Conservation (phyloP, 148 eudicot genomes). For the Rheum nobile region DNA sequence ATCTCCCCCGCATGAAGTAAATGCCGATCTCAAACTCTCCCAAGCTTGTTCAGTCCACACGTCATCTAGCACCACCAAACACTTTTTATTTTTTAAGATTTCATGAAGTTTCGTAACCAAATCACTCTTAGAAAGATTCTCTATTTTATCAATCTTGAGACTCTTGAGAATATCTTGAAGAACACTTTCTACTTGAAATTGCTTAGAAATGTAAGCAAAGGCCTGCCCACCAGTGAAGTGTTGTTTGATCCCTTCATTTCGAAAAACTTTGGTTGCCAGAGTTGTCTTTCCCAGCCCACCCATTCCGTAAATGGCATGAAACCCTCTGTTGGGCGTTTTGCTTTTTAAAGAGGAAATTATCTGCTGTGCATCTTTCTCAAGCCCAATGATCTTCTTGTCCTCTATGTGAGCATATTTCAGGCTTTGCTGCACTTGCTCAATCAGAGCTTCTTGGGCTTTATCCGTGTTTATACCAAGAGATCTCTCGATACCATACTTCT, state of each 20-base stretch:
- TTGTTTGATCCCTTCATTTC: slow-evolving; percentile 12
- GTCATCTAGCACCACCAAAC: slow-evolving; percentile 32
- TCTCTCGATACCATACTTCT: slow-evolving; percentile 21
- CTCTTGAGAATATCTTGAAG: slow-evolving; percentile 8
- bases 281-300: slow-evolving; percentile 25
- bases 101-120: background rate
- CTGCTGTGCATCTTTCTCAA: slow-evolving; percentile 15
- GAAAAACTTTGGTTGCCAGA: slow-evolving; percentile 15
- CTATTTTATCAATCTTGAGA: background rate
- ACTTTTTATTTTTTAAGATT: slow-evolving; percentile 17
- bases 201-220: background rate
- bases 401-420: background rate
- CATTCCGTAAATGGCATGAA: slow-evolving; percentile 18
- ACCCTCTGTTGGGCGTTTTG: background rate
- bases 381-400: slow-evolving; percentile 12
- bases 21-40: slow-evolving; percentile 20
- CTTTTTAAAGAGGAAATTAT: slow-evolving; percentile 14
- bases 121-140: background rate
- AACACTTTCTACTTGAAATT: slow-evolving; percentile 7
- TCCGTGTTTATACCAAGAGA: background rate
- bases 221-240: background rate
- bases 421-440: background rate
- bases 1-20: slow-evolving; percentile 11
- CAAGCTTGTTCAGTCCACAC: slow-evolving; percentile 23
- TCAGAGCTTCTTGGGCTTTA: background rate